phyloP scores from a whole-genome alignment of 345 rosid genomes.

The Salix exigua region DNA sequence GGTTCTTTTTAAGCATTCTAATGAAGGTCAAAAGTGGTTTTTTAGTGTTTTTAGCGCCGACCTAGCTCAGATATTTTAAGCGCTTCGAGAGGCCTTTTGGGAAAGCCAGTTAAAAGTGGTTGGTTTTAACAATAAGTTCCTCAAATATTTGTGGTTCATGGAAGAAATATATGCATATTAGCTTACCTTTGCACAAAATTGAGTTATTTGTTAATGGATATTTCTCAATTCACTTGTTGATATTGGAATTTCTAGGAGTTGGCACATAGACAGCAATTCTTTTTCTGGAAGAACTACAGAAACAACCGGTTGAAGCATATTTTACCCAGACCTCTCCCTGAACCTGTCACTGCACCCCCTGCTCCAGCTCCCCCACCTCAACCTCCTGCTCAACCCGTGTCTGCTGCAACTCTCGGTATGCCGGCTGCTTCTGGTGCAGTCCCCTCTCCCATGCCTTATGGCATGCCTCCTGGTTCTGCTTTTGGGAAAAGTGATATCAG shows the following conservation, averaged over 20 bases:
- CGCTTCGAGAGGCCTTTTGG: not conserved
- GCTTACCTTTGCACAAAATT: not conserved
- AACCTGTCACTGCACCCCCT: conserved; percentile 52
- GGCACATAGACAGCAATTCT: conserved; percentile 96
- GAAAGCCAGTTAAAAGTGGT: not conserved
- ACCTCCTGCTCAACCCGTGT: conserved; percentile 29
- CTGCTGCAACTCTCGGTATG: conserved; percentile 38
- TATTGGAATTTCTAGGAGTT: conserved; percentile 54
- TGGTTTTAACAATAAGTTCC: not conserved
- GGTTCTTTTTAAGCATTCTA: not conserved
- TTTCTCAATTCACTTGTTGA: not conserved
- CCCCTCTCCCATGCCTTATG: conserved; percentile 84
- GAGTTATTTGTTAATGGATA: conserved; percentile 8
- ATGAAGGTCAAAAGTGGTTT: conserved; percentile 2
- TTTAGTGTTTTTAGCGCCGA: not conserved
- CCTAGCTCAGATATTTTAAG: not conserved
- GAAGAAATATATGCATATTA: not conserved
- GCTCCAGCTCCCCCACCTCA: conserved; percentile 38
- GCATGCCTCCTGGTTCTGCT: conserved; percentile 51
- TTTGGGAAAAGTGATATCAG: conserved; percentile 63
- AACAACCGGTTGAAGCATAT: conserved; percentile 92
- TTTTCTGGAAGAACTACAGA: conserved; percentile 94
- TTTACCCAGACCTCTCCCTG: conserved; percentile 89
- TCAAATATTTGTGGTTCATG: not conserved
- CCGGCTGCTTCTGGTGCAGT: conserved; percentile 57